Base-by-base conservation (phyloP, 208 protist species). In the Wallacemonas sp. region DNA sequence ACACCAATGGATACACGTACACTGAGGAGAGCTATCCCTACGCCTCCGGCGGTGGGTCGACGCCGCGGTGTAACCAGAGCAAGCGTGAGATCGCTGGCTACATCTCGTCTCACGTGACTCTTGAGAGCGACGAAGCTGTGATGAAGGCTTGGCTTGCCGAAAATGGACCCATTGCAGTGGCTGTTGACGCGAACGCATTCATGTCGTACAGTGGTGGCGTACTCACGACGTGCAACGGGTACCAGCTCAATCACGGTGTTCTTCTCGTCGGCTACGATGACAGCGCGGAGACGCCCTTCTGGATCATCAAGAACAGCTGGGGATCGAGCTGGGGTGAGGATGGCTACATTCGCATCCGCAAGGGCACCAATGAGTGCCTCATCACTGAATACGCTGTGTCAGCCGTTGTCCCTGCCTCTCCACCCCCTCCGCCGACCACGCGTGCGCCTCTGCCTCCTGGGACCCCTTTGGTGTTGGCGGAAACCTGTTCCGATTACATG, bases 271-370 rank as follows among this genome's bases (percentile, higher is more conserved):
- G 84, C 54, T 97, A 91, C 73, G 81, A 90, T 58, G 75, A 65
- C 26, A 65, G 29, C 4, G 50, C 42, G 19, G 65, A 71, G 32
- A 1, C 44, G 24, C 76, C 82, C 32, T 97, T 96, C 73, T 97
- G 88, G 89, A 81, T 93, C 54, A 78, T 96, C 53, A 95, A 95
- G 76, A 97, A 97, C 78, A 83, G 68, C 21, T 95, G 89, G 89
- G 85, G 83, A 36, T 44, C 39, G 26, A 5, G 32, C 39, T 96
- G 88, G 87, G 92, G 92, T 48, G 70, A 88, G 53, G 39, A 79
- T 0, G 92, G 92, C 55, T 95, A 91, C 57, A 74, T 95, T 12
- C 72, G 67, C 27, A 79, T 96, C 58, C 36, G 46, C 10, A 79
- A 74, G 65, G 75, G 78, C 36, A 76, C 53, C 33, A 82, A 87